Conservation (phyloP, 225 moss, liverwort and hornwort genomes). For the Pseudoscleropodium purum region DNA sequence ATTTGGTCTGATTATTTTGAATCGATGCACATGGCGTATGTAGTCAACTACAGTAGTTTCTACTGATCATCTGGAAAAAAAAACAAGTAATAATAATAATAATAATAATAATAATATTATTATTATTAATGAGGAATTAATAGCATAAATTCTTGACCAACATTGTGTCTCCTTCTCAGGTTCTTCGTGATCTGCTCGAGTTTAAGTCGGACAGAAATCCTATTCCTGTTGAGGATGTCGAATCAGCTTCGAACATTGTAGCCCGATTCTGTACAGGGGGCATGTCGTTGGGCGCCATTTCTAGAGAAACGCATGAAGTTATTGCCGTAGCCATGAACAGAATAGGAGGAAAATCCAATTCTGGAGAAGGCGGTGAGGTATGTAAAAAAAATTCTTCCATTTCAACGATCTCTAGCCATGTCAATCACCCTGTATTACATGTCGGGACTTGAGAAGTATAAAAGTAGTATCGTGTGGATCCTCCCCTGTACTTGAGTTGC, state of each 20-base stretch:
- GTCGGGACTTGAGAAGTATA: not conserved
- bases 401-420: not conserved
- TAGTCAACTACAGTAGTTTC: not conserved
- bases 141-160: not conserved
- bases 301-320: slow-evolving; percentile 87
- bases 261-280: slow-evolving; percentile 92
- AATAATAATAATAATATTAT: not conserved
- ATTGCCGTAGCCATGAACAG: slow-evolving; percentile 93
- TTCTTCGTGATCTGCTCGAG: slow-evolving; percentile 79
- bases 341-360: slow-evolving; percentile 87
- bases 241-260: slow-evolving; percentile 60
- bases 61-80: not conserved
- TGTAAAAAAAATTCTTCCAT: not conserved
- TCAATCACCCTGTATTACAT: not conserved
- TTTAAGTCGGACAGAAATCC: slow-evolving; percentile 42
- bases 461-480: not conserved
- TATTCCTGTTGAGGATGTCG: slow-evolving; percentile 61
- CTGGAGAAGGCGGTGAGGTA: slow-evolving; percentile 97
- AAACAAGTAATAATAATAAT: not conserved
- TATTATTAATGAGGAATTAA: not conserved
- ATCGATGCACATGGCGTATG: not conserved
- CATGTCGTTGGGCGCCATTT: slow-evolving; percentile 93
- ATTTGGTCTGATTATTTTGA: not conserved
- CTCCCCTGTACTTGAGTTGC: not conserved
- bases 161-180: slow-evolving; percentile 25